Percentiles rank a stretch among this genome's conserved stretches.
Conservation (phyloP, 176 grass and related monocot species). For the Hsuehochloa calcarea region DNA sequence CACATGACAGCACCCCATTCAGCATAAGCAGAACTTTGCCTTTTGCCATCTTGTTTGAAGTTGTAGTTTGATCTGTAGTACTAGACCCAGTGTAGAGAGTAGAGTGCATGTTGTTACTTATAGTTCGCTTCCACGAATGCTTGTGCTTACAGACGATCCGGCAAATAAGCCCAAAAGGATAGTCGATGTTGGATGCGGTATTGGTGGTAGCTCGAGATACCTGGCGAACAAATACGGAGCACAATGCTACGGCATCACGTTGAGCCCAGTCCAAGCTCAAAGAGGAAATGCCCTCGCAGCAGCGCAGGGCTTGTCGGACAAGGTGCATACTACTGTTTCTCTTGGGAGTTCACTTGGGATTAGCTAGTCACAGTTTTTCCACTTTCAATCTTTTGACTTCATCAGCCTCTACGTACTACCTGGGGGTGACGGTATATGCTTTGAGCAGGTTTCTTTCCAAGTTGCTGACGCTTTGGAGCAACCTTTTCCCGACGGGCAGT, state of each 20-base stretch:
- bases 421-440: not conserved
- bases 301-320: constrained; percentile 59
- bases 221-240: constrained; percentile 76
- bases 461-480: constrained; percentile 93
- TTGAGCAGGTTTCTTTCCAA: constrained; percentile 71
- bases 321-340: constrained; percentile 38
- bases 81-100: not conserved
- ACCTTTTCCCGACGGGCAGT: constrained; percentile 81
- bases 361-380: not conserved
- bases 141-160: constrained; percentile 48
- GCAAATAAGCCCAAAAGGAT: constrained; percentile 62
- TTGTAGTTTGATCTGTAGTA: not conserved
- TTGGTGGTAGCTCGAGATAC: constrained; percentile 97
- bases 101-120: not conserved
- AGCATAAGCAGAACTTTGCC: not conserved
- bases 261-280: constrained; percentile 91
- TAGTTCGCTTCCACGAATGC: not conserved
- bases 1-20: not conserved
- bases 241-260: constrained; percentile 66
- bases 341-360: not conserved
- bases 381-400: not conserved
- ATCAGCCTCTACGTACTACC: not conserved
- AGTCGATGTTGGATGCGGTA: constrained; percentile 88
- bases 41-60: not conserved
- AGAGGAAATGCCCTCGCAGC: constrained; percentile 65